Evolutionary conservation across 768 basidiomycete species (phyloP).

Genomic region (Pisolithus tinctorius): DNA sequence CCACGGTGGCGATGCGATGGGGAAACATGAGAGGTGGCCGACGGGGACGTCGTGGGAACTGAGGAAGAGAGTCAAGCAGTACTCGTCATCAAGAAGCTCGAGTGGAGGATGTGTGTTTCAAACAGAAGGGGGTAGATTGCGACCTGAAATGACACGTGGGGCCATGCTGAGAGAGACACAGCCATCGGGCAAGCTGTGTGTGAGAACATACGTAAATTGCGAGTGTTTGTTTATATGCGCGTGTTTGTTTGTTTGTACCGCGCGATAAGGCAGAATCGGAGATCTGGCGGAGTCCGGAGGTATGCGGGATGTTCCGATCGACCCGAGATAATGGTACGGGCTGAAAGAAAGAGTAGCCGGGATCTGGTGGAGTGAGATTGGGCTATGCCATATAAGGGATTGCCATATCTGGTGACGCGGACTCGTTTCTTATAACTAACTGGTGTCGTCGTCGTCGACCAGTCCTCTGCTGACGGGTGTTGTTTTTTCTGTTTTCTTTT

Average conservation of each 20-base stretch:
- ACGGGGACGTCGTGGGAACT: too few species aligned
- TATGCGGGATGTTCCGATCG: constrained; percentile 27
- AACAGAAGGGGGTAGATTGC: too few species aligned
- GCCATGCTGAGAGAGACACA: too few species aligned
- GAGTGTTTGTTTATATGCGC: constrained; percentile 12
- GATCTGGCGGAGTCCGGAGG: constrained; percentile 17
- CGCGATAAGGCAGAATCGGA: constrained; percentile 21
- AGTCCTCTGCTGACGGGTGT: background rate
- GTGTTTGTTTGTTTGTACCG: constrained; percentile 9
- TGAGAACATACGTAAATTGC: constrained; percentile 28
- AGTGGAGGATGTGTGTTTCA: too few species aligned
- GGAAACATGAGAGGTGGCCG: too few species aligned
- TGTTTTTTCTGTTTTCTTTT: constrained; percentile 5
- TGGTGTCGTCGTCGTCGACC: constrained; percentile 1
- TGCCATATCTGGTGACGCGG: constrained; percentile 20
- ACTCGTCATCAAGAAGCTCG: too few species aligned
- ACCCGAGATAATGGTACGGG: constrained; percentile 27
- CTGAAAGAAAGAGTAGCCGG: constrained; percentile 33
- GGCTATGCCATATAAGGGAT: constrained; percentile 17
- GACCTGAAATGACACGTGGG: too few species aligned
- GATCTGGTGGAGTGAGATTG: constrained; percentile 28
- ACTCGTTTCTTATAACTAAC: constrained; percentile 28
- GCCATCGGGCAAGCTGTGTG: constrained; percentile 21
- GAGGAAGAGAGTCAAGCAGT: too few species aligned
- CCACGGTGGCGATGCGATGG: too few species aligned